Evolutionary conservation across 345 rosid species (phyloP).

Genomic region (Citrus inodora): DNA sequence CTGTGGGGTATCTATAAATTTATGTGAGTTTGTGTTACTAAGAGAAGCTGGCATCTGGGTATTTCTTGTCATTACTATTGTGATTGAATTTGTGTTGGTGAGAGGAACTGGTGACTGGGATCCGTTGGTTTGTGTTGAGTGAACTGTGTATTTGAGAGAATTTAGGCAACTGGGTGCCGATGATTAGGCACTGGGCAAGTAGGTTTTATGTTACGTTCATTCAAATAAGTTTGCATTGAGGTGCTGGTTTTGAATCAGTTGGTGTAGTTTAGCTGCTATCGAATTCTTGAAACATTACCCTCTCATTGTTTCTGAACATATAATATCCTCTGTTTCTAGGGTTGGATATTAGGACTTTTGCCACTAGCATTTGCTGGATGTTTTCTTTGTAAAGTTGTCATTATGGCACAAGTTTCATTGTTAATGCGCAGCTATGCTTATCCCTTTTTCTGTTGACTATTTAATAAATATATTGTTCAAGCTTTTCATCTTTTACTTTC

Average conservation of each 20-base stretch:
- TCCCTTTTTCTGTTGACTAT: not conserved
- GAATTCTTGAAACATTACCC: not conserved
- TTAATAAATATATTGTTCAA: not conserved
- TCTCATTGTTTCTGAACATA: too few relatives aligned
- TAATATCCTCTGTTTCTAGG: not conserved
- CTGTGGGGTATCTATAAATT: not conserved
- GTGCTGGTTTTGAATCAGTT: not conserved
- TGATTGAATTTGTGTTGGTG: not conserved
- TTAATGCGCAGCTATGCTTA: not conserved
- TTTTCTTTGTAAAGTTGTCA: not conserved
- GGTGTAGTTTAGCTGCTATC: not conserved
- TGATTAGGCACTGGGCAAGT: not conserved
- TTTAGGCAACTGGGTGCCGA: not conserved
- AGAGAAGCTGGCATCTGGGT: not conserved
- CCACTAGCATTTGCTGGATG: not conserved
- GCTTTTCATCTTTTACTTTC: not conserved
- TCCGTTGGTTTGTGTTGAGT: not conserved
- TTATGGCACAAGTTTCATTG: not conserved
- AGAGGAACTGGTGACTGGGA: not conserved
- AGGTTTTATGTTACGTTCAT: not conserved
- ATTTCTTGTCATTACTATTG: not conserved
- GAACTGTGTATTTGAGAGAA: not conserved
- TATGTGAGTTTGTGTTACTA: not conserved
- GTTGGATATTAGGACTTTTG: not conserved
- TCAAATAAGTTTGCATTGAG: not conserved